Conservation (phyloP, 2,329 filamentous ascomycete genomes). For the Colletotrichum tanaceti region DNA sequence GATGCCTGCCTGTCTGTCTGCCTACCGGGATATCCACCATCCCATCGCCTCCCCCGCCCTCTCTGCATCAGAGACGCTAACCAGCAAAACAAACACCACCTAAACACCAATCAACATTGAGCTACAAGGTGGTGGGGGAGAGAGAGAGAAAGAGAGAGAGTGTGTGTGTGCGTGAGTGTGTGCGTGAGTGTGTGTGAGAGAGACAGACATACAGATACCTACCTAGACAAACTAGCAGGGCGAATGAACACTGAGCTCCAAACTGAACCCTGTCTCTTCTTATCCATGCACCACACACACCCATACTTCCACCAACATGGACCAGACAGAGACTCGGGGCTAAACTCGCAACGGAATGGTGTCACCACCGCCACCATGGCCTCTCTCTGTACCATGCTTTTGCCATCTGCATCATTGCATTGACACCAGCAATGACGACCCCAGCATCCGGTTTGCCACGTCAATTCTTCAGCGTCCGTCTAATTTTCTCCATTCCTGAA, state of each 20-base stretch:
- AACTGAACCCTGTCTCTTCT: slow-evolving; percentile 8
- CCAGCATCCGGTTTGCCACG: slow-evolving; percentile 7
- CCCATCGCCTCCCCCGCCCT: not conserved
- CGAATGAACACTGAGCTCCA: too few species aligned
- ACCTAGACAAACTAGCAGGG: too few species aligned
- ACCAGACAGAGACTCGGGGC: slow-evolving; percentile 2
- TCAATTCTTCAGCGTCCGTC: slow-evolving; percentile 27
- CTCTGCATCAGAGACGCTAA: not conserved
- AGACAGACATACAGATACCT: not conserved
- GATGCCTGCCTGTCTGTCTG: not conserved
- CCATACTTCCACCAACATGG: too few species aligned
- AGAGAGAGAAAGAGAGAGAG: not conserved
- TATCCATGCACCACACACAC: slow-evolving; percentile 14
- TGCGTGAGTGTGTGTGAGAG: too few species aligned
- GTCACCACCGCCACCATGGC: slow-evolving; percentile 22
- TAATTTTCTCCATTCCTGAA: not conserved
- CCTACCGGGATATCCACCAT: not conserved
- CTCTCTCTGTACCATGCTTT: slow-evolving; percentile 7
- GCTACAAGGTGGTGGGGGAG: not conserved
- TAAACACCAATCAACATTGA: not conserved
- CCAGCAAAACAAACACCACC: not conserved
- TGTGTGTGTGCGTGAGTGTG: too few species aligned
- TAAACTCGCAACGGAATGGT: slow-evolving; percentile 34
- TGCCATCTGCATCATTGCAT: slow-evolving; percentile 18
- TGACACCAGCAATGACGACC: slow-evolving; percentile 5